Conservation (phyloP, 2,329 filamentous ascomycete species). For the Rhytidhysteron rufulum region DNA sequence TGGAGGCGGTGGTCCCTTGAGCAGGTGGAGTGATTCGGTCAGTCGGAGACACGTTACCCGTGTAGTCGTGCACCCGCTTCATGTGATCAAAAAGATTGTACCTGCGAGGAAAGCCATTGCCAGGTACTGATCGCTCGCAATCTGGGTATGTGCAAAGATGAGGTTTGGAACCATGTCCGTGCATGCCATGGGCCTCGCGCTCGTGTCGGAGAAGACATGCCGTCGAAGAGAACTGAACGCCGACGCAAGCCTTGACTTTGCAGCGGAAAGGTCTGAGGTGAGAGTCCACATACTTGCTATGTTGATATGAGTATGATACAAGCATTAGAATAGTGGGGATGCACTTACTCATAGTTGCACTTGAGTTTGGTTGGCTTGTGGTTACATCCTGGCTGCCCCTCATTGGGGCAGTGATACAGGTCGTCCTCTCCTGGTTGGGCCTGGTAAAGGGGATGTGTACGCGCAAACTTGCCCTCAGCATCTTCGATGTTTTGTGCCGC, state of each 20-base stretch:
- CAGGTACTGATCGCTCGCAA: slow-evolving; percentile 76
- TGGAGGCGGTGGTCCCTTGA: slow-evolving; percentile 16
- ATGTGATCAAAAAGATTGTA: slow-evolving; percentile 98
- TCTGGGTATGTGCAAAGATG: slow-evolving; percentile 84
- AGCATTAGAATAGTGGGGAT: too few species aligned
- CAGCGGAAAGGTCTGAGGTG: slow-evolving; percentile 95
- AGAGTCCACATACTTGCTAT: slow-evolving; percentile 93
- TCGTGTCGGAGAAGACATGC: slow-evolving; percentile 93
- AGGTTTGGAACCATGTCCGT: slow-evolving; percentile 89
- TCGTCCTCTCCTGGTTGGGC: slow-evolving; percentile 65
- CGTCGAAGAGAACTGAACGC: slow-evolving; percentile 88
- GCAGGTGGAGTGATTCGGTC: slow-evolving; percentile 27
- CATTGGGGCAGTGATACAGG: slow-evolving; percentile 90
- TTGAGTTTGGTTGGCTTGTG: slow-evolving; percentile 95
- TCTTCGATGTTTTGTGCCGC: slow-evolving; percentile 33
- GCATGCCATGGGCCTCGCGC: slow-evolving; percentile 91
- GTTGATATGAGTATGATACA: too few species aligned
- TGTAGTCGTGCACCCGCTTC: slow-evolving; percentile 79
- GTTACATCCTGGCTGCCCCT: slow-evolving; percentile 68
- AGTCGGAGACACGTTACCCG: slow-evolving; percentile 20
- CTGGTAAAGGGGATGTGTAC: slow-evolving; percentile 66
- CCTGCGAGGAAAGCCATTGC: slow-evolving; percentile 87
- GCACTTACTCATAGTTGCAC: slow-evolving; percentile 94
- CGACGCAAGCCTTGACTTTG: slow-evolving; percentile 79
- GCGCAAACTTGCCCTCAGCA: slow-evolving; percentile 36